Percentiles rank a stretch among this genome's conserved stretches.
These are phyloP conservation scores for Carpinus viminea DNA, from an alignment of 306 rosid species.

Conservation along the genomic window DNA sequence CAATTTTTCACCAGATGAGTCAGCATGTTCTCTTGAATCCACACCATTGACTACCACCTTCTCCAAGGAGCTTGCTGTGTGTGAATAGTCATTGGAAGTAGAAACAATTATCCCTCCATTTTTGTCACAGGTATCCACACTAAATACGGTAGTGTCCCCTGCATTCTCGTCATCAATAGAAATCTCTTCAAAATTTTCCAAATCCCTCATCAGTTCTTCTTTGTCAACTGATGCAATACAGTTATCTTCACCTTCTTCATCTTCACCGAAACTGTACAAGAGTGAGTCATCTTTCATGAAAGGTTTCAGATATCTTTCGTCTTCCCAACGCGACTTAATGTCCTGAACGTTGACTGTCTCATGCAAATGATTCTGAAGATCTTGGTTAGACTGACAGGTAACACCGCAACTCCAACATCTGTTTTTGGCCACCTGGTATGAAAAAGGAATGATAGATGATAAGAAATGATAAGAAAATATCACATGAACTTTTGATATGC, in stretches of 20 bases:
- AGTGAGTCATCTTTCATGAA: slow-evolving; percentile 71
- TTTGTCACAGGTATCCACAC: slow-evolving; percentile 17
- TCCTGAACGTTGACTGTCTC: slow-evolving; percentile 38
- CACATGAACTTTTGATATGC: not conserved
- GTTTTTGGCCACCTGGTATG: slow-evolving; percentile 61
- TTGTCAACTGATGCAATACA: slow-evolving; percentile 37
- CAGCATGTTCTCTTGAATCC: slow-evolving; percentile 34
- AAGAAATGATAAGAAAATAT: not conserved
- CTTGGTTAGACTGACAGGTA: slow-evolving; percentile 48
- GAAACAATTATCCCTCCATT: slow-evolving; percentile 29
- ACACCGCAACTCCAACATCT: slow-evolving; percentile 85
- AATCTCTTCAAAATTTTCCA: slow-evolving; percentile 45
- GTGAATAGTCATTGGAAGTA: slow-evolving; percentile 36
- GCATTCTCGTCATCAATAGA: slow-evolving; percentile 25
- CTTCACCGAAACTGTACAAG: slow-evolving; percentile 75
- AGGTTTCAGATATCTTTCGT: slow-evolving; percentile 73
- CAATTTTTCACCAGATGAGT: slow-evolving; percentile 30
- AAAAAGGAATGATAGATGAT: slow-evolving; percentile 2
- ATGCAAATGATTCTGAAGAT: slow-evolving; percentile 72
- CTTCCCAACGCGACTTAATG: slow-evolving; percentile 56
- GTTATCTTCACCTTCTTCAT: slow-evolving; percentile 67
- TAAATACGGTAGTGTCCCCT: slow-evolving; percentile 28
- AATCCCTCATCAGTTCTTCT: slow-evolving; percentile 46
- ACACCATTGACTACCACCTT: slow-evolving; percentile 34
- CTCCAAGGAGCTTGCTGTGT: slow-evolving; percentile 39